A percentile compares a stretch with the other conserved stretches of the same genome.
Evolutionary conservation across 306 rosid genomes (phyloP).

Genomic region (Castanopsis chinensis): DNA sequence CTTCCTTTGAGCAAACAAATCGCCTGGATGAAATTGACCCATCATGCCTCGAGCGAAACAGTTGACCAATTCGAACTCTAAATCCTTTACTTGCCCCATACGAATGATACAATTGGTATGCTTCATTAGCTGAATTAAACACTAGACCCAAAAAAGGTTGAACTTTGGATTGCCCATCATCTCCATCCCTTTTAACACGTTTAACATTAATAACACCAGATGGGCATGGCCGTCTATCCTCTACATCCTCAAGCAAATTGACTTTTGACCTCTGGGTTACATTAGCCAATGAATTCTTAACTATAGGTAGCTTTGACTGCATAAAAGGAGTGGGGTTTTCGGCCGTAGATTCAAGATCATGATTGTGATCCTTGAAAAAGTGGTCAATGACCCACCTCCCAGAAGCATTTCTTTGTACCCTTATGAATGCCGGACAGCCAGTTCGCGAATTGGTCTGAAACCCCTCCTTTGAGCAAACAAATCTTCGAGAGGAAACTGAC

Average conservation of each 20-base stretch:
- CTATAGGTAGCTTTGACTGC: constrained; percentile 35
- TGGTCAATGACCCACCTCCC: constrained; percentile 95
- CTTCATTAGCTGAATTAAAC: constrained; percentile 82
- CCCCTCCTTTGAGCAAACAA: constrained; percentile 94
- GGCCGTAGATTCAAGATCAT: constrained; percentile 51
- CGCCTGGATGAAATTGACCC: constrained; percentile 81
- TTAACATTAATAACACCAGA: constrained; percentile 61
- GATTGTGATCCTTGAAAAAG: constrained; percentile 80
- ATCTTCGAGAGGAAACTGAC: constrained; percentile 87
- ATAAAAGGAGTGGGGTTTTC: constrained; percentile 42
- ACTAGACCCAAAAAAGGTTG: constrained; percentile 75
- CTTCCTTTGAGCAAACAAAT: constrained; percentile 95
- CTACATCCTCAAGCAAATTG: constrained; percentile 44
- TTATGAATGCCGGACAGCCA: constrained; percentile 87
- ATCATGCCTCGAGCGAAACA: constrained; percentile 87
- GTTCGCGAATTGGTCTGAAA: constrained; percentile 86
- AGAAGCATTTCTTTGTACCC: constrained; percentile 72
- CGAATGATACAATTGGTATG: constrained; percentile 75
- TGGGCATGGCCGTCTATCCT: constrained; percentile 46
- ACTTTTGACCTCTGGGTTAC: constrained; percentile 50
- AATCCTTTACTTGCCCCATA: constrained; percentile 77
- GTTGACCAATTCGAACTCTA: constrained; percentile 82
- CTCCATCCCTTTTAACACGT: constrained; percentile 55
- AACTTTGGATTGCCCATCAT: constrained; percentile 41
- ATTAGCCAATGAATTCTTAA: constrained; percentile 32